Conservation (phyloP, 371 early-diverging fungal genomes). For the Fennellomyces sp. region DNA sequence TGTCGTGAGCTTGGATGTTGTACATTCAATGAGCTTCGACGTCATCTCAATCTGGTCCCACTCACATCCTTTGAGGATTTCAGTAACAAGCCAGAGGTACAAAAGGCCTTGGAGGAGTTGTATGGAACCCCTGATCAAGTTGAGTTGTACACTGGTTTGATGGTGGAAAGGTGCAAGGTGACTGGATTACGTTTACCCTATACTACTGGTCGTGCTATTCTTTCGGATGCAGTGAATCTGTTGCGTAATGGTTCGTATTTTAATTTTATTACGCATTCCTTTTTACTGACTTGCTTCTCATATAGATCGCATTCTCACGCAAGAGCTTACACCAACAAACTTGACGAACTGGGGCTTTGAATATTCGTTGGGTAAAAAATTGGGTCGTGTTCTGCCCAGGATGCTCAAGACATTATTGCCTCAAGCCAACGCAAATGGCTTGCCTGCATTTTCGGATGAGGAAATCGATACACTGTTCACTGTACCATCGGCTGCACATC, state of each 20-base stretch:
- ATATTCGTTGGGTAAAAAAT: conserved; percentile 10
- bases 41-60: conserved; percentile 37
- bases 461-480: conserved; percentile 15
- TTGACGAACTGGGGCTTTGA: conserved; percentile 36
- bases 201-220: conserved; percentile 51
- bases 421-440: conserved; percentile 13
- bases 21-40: conserved; percentile 54
- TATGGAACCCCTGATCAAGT: conserved; percentile 49
- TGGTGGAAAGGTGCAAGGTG: conserved; percentile 45
- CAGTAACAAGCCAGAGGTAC: conserved; percentile 38
- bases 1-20: conserved; percentile 37
- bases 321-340: conserved; percentile 27
- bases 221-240: conserved; percentile 57
- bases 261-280: not conserved
- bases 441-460: conserved; percentile 17
- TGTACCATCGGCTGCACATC: conserved; percentile 2
- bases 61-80: conserved; percentile 44
- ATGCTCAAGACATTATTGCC: conserved; percentile 13
- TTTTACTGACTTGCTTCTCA: not conserved
- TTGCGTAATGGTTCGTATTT: conserved; percentile 46
- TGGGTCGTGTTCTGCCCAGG: conserved; percentile 18
- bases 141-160: conserved; percentile 53
- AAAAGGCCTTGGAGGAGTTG: conserved; percentile 41
- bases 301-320: conserved; percentile 22
- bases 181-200: conserved; percentile 49